phyloP scores from a whole-genome alignment of 352 stramenopile genomes.

The Globisporangium emineosum region DNA sequence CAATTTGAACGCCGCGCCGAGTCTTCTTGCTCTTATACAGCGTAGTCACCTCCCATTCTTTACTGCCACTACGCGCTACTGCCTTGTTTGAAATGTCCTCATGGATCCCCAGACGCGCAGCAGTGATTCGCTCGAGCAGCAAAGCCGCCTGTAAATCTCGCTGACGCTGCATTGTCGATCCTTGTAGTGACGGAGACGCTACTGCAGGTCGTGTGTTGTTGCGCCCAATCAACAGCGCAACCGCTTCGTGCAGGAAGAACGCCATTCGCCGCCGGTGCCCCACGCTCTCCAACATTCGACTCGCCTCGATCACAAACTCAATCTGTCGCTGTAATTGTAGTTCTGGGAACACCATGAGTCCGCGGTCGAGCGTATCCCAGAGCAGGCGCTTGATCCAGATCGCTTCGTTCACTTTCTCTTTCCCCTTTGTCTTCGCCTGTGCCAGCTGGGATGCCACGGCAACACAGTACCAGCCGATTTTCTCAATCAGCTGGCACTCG shows the following conservation, averaged over 20 bases:
- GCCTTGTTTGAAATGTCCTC: slow-evolving; percentile 3
- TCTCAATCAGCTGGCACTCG: slow-evolving; percentile 68
- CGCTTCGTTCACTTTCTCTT: slow-evolving; percentile 46
- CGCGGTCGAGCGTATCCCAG: slow-evolving; percentile 64
- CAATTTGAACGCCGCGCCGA: slow-evolving; percentile 8
- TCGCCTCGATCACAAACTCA: slow-evolving; percentile 61
- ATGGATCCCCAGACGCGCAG: slow-evolving; percentile 45
- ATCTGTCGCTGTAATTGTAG: slow-evolving; percentile 49
- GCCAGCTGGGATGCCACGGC: slow-evolving; percentile 33
- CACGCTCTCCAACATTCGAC: slow-evolving; percentile 63
- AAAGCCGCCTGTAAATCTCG: slow-evolving; percentile 61
- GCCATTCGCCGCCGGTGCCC: slow-evolving; percentile 60
- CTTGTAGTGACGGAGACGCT: slow-evolving; percentile 13
- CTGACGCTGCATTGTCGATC: slow-evolving; percentile 24
- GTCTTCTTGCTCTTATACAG: slow-evolving; percentile 28
- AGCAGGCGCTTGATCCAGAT: slow-evolving; percentile 72
- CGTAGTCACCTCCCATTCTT: slow-evolving; percentile 47
- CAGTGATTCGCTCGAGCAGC: slow-evolving; percentile 49
- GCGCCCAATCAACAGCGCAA: slow-evolving; percentile 37
- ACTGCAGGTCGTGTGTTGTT: slow-evolving; percentile 20
- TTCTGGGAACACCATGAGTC: slow-evolving; percentile 48
- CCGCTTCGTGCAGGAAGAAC: slow-evolving; percentile 73
- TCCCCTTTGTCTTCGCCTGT: slow-evolving; percentile 10
- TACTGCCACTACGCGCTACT: not conserved
- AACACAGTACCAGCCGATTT: slow-evolving; percentile 73